Evolutionary conservation across 2,329 filamentous ascomycete genomes (phyloP), one percentile per base, ranked within the genome.

Genomic region (Lachnellula hyalina): DNA sequence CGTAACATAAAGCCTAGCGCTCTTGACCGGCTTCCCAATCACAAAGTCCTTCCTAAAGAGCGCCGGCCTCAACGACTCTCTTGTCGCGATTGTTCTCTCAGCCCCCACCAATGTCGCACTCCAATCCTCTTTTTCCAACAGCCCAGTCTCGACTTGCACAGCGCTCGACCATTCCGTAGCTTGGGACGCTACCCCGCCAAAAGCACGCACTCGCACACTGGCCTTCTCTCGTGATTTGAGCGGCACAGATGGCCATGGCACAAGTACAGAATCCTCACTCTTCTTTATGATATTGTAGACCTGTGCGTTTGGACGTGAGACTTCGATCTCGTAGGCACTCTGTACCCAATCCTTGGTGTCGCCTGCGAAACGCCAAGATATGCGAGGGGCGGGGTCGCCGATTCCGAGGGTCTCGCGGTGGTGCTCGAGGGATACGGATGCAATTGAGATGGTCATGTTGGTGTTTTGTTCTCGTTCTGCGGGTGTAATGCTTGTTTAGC

Each of bases 291-390:
- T 61, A 1, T 56, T 35, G 6, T 45, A 11, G n/a, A n/a, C 36
- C 23, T 1, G 47, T 53, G 41, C 42, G 34, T n/a, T 58, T 57
- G 4, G 56, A 3, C 68, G 68, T 2, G 59, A 59, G 9, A 79
- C 65, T 53, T 78, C 72, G 3, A 79, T 57, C 4, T 75, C 74
- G 44, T 79, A 79, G 7, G 69, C 63, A 5, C 61, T 67, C 57
- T 79, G 77, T 4, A 68, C 67, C 75, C 75, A 79, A 56, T 74
- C 63, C 0, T 65, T 45, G 7, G 66, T 69, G 6, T 68, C 63
- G 2, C 73, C 72, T 3, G 67, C 67, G 46, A 78, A 77, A 4
- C 70, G 61, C 76, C 76, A 79, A 1, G 76, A 77, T 44, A 79
- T 72, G 0, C 76, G 69, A 8, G 76, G 77, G 9, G 66, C 51